These are phyloP conservation scores for Calonectria honghensis DNA, from an alignment of 2,329 filamentous ascomycete species.

Conservation along the genomic window DNA sequence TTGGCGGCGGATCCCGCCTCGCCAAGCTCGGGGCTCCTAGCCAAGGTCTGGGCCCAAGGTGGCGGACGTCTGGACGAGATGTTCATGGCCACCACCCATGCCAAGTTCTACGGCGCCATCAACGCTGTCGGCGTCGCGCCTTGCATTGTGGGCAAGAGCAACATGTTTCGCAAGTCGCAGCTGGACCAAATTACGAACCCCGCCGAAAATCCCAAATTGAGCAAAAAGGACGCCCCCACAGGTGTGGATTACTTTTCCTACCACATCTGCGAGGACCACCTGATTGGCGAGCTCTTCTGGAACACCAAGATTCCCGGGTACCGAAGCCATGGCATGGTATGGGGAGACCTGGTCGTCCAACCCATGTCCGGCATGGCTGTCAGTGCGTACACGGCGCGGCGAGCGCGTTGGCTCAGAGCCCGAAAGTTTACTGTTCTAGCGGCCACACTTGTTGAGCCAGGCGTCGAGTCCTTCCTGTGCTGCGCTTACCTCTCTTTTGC, in stretches of 20 bases:
- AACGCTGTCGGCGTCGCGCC: conserved; percentile 93
- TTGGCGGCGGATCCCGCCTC: conserved; percentile 46
- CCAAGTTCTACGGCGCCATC: conserved; percentile 98
- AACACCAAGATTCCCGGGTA: conserved; percentile 78
- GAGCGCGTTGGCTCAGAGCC: conserved; percentile 93
- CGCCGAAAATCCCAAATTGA: conserved; percentile 65
- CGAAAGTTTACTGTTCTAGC: conserved; percentile 94
- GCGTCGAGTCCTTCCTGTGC: conserved; percentile 91
- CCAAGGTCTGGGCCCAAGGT: conserved; percentile 65
- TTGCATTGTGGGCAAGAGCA: conserved; percentile 96
- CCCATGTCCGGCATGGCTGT: conserved; percentile 90
- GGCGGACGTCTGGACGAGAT: conserved; percentile 94
- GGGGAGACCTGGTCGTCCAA: conserved; percentile 91
- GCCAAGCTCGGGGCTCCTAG: conserved; percentile 48
- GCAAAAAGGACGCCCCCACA: conserved; percentile 60
- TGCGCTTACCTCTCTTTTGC: conserved; percentile 87
- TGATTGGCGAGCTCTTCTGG: conserved; percentile 96
- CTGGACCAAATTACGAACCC: conserved; percentile 82
- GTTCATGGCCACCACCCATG: conserved; percentile 94
- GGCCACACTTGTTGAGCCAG: conserved; percentile 94
- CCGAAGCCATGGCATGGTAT: conserved; percentile 88
- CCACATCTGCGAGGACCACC: conserved; percentile 98
- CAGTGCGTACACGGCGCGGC: conserved; percentile 83
- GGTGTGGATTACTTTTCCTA: conserved; percentile 96
- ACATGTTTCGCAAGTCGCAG: conserved; percentile 97